Evolutionary conservation across 2,329 filamentous ascomycete species (phyloP).

Genomic region (Ophiostoma sp.): DNA sequence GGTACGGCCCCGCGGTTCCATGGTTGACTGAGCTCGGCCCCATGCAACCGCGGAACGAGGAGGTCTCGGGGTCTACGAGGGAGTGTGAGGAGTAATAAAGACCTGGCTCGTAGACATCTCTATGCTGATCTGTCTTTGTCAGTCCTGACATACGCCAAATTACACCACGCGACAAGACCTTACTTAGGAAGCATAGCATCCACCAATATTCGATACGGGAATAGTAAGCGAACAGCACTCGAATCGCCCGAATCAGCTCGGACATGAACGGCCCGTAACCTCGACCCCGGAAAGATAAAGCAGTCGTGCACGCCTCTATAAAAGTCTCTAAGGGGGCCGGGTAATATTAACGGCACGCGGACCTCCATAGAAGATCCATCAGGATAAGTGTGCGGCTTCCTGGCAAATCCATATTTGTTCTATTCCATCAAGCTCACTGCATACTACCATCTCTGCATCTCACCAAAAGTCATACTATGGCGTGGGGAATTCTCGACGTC

Average conservation of each 20-base stretch:
- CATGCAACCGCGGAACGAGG: constrained; percentile 9
- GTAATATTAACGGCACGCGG: background rate
- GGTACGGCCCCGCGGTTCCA: background rate
- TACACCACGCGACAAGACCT: background rate
- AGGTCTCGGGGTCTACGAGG: background rate
- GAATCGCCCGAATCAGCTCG: background rate
- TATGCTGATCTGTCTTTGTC: background rate
- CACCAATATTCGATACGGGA: background rate
- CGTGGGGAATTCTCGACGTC: constrained; percentile 45
- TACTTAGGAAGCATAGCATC: background rate
- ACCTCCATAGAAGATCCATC: background rate
- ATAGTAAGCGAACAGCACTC: background rate
- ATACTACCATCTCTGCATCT: background rate
- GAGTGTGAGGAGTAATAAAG: background rate
- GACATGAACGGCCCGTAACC: background rate
- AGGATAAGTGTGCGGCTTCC: background rate
- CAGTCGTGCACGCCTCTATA: background rate
- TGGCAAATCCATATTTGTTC: background rate
- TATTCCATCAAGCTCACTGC: background rate
- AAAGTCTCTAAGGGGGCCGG: background rate
- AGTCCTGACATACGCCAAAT: background rate
- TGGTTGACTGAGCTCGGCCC: background rate
- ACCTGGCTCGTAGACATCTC: background rate
- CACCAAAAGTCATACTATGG: constrained; percentile 33
- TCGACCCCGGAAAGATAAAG: background rate